Base-by-base conservation (phyloP, 2,329 filamentous ascomycete genomes). In the Colletotrichum cordylinicola region DNA sequence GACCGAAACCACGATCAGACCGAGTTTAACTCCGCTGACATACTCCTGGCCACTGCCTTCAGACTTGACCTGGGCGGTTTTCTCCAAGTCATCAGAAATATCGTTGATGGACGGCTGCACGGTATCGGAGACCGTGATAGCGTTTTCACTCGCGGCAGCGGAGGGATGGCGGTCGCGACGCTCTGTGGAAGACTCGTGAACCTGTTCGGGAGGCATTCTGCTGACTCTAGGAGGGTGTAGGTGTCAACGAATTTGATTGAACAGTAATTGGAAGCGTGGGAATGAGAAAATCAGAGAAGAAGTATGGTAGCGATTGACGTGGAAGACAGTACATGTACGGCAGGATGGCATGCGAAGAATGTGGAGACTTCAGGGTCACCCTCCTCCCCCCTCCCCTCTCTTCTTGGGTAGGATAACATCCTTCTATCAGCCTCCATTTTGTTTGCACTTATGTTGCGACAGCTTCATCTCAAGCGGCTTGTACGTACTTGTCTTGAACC, bases 281-380 rank as follows among this genome's bases (percentile, higher is more conserved):
- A n/a, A n/a, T n/a, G n/a, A 16, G 39, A n/a, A 43, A 10, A 6
- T 3, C 16, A 43, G 2, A 18, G 29, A 7, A 39, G 37, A 39
- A 5, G 16, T 0, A 18, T 1, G 5, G 8, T 9, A 18, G 16
- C 37, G 37, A 18, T 39, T 2, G 37, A 39, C 8, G 1, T 16
- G 8, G 37, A 18, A 0, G 4, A 43, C 24, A 24, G 24, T 24
- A 24, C 24, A 43, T 43, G 39, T 43, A n/a, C 39, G 4, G 39
- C 39, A 43, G 39, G 16, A 6, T 18, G n/a, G 3, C 18, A 1
- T 43, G 18, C n/a, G 18, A 43, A n/a, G 39, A n/a, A 43, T 18
- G 18, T 0, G n/a, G 18, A n/a, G 4, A n/a, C 39, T n/a, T 10
- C 1, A n/a, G 2, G 39, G 1, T n/a, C 16, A 43, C 16, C 16